phyloP scores from a whole-genome alignment of 345 rosid species.

The Reutealis trisperma region DNA sequence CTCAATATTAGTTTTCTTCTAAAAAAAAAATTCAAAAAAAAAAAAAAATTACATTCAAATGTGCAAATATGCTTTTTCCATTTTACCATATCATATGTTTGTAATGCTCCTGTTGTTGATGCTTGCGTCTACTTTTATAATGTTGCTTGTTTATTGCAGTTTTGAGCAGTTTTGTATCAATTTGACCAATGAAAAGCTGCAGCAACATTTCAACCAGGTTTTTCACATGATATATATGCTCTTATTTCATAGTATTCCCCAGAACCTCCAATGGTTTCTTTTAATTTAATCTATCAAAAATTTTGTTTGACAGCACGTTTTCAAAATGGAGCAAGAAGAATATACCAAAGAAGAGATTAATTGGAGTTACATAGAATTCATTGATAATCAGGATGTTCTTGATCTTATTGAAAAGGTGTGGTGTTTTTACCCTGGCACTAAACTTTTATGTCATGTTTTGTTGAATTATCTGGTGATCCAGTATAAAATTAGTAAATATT shows the following conservation, averaged over 20 bases:
- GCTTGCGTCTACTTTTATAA: constrained; percentile 19
- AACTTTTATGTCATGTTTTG: neutral
- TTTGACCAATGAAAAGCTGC: constrained; percentile 99
- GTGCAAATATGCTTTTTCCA: neutral
- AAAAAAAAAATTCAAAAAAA: too few species aligned
- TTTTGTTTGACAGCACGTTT: constrained; percentile 72
- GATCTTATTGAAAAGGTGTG: constrained; percentile 96
- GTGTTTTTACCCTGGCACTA: constrained; percentile 11
- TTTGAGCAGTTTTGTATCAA: constrained; percentile 99
- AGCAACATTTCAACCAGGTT: constrained; percentile 99
- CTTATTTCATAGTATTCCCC: constrained; percentile 15
- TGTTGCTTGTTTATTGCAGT: constrained; percentile 48
- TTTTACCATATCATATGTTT: neutral
- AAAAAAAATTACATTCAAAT: neutral
- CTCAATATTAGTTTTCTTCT: too few species aligned
- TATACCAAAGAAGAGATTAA: constrained; percentile 91
- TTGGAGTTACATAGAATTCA: constrained; percentile 98
- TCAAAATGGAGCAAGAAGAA: constrained; percentile 99
- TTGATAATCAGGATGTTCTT: constrained; percentile 88
- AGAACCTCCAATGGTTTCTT: neutral
- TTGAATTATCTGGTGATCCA: neutral
- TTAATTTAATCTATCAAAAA: neutral
- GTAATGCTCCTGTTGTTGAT: neutral
- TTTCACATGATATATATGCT: neutral
- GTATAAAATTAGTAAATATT: neutral